A percentile compares a stretch with the other conserved stretches of the same genome.
Evolutionary conservation across 75 land plant species (phyloP).

Genomic region (Chamaecyparis obtusa): DNA sequence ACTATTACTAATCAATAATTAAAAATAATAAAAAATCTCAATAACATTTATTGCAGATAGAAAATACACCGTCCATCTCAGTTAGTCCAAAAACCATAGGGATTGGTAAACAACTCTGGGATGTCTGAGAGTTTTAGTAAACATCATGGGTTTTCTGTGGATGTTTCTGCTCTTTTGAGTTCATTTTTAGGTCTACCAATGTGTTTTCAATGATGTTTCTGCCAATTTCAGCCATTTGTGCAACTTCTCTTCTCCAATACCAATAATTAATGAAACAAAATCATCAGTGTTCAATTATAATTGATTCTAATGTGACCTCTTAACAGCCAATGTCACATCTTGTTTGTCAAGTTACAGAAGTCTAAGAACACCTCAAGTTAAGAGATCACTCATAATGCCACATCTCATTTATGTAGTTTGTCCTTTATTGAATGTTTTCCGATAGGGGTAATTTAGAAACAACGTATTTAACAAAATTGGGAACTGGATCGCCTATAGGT

Average conservation of each 20-base stretch:
- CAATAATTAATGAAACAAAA: background rate
- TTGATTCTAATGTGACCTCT: background rate
- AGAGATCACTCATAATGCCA: too few species aligned
- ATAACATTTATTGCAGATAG: too few species aligned
- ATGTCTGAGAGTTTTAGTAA: background rate
- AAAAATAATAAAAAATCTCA: too few species aligned
- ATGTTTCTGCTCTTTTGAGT: background rate
- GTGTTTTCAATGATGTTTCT: background rate
- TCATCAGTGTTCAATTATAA: background rate
- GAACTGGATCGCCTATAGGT: background rate
- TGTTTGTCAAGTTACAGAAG: background rate
- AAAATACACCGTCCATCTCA: too few species aligned
- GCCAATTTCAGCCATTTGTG: background rate
- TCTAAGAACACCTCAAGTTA: background rate
- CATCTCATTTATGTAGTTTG: background rate
- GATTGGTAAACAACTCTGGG: too few species aligned
- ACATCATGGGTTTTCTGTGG: background rate
- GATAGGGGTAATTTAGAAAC: background rate
- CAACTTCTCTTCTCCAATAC: background rate
- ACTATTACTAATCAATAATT: too few species aligned
- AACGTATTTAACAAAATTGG: background rate
- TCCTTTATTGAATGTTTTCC: background rate
- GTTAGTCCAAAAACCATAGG: too few species aligned
- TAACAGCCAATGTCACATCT: background rate
- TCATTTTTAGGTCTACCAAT: background rate